Evolutionary conservation across 345 rosid genomes (phyloP).

Genomic region (Moricandia moricandioides): DNA sequence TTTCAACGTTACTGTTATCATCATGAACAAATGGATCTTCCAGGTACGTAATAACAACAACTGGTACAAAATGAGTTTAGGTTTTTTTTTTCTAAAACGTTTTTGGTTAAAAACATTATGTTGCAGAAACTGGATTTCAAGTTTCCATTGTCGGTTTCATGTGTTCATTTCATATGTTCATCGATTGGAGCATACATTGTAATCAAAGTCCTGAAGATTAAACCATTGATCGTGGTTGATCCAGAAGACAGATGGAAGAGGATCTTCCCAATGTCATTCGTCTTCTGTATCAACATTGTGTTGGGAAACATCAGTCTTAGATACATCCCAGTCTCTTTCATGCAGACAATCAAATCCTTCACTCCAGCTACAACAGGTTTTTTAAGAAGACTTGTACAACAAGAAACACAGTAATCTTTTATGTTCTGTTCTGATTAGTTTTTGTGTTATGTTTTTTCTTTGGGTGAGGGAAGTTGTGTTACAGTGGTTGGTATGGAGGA

Average conservation of each 20-base stretch:
- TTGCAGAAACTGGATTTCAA: conserved; percentile 92
- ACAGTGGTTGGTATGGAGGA: conserved; percentile 94
- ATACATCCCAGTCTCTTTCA: conserved; percentile 95
- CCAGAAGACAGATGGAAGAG: conserved; percentile 96
- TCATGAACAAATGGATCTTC: conserved; percentile 99
- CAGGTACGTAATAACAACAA: conserved; percentile 47
- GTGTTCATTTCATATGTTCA: conserved; percentile 94
- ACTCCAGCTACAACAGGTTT: conserved; percentile 99
- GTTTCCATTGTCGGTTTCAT: conserved; percentile 88
- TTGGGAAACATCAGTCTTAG: conserved; percentile 93
- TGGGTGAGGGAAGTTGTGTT: conserved; percentile 54
- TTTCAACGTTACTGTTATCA: conserved; percentile 94
- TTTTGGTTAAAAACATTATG: background rate
- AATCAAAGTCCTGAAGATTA: conserved; percentile 84
- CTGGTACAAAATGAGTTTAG: background rate
- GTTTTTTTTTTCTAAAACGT: background rate
- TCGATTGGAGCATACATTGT: conserved; percentile 87
- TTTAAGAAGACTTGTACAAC: background rate
- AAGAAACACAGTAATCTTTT: background rate
- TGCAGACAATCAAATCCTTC: conserved; percentile 98
- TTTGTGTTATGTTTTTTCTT: background rate
- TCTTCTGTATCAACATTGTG: conserved; percentile 94
- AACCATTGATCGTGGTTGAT: conserved; percentile 84
- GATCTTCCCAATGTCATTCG: conserved; percentile 97
- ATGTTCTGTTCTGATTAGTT: background rate